phyloP scores from a whole-genome alignment of 1,139 yeast genomes.

The Nakaseomyces nivariensis region DNA sequence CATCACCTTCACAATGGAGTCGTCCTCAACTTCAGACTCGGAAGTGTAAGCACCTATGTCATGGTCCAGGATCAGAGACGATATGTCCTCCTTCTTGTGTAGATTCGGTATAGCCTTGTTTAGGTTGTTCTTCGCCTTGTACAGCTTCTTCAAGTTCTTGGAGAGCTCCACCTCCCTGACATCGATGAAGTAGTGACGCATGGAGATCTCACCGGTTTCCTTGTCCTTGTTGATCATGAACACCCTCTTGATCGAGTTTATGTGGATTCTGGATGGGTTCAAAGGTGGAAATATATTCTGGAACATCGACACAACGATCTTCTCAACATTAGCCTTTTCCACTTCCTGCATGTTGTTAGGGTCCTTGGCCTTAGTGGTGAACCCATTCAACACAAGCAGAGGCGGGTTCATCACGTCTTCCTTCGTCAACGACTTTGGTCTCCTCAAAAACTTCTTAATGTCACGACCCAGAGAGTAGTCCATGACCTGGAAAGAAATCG shows the following conservation, averaged over 20 bases:
- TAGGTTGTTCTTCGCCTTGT: conserved; percentile 50
- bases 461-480: conserved; percentile 79
- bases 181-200: conserved; percentile 85
- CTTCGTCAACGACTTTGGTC: conserved; percentile 59
- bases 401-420: conserved; percentile 77
- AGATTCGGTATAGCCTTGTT: conserved; percentile 71
- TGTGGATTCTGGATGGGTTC: conserved; percentile 66
- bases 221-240: conserved; percentile 68
- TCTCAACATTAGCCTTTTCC: conserved; percentile 47
- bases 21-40: conserved; percentile 89
- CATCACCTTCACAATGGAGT: conserved; percentile 71
- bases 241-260: conserved; percentile 71
- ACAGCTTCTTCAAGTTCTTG: conserved; percentile 66
- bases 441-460: conserved; percentile 54
- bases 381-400: conserved; percentile 82
- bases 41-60: conserved; percentile 71
- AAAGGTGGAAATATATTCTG: conserved; percentile 96
- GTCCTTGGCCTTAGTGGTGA: conserved; percentile 32
- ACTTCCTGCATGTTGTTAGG: conserved; percentile 27
- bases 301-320: conserved; percentile 76
- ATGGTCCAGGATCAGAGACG: conserved; percentile 75
- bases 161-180: conserved; percentile 82
- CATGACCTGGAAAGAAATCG: conserved; percentile 68
- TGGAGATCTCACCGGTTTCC: conserved; percentile 61
- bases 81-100: conserved; percentile 57